Percentiles rank a stretch among this genome's conserved stretches.
phyloP scores from a whole-genome alignment of 192 early-diverging fungal genomes.

The Lobosporangium transversale region DNA sequence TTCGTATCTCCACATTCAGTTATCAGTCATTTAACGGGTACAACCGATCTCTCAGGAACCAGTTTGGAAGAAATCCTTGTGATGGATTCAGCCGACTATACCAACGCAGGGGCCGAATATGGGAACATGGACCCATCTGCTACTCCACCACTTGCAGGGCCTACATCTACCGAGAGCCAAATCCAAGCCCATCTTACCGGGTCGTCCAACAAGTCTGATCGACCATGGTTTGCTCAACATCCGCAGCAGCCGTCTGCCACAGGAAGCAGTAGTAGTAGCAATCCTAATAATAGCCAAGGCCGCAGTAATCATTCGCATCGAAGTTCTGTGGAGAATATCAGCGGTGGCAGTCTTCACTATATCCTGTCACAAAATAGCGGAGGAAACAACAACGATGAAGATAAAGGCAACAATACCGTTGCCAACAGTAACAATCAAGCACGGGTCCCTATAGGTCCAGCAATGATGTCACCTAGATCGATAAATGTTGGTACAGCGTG shows the following conservation, averaged over 20 bases:
- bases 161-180: constrained; percentile 1
- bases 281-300: constrained; percentile 3
- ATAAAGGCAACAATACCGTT: background rate
- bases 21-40: constrained; percentile 15
- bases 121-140: constrained; percentile 13
- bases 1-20: constrained; percentile 2
- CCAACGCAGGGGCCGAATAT: background rate
- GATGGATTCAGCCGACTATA: constrained; percentile 14
- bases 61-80: constrained; percentile 30
- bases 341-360: constrained; percentile 4
- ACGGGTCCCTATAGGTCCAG: background rate
- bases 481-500: constrained; percentile 7
- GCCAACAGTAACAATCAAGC: background rate
- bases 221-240: constrained; percentile 8
- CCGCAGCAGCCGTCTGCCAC: constrained; percentile 10
- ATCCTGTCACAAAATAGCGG: background rate
- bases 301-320: constrained; percentile 11
- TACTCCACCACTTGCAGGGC: constrained; percentile 11
- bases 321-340: background rate
- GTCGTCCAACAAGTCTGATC: constrained; percentile 12
- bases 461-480: background rate
- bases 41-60: constrained; percentile 12
- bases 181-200: background rate
- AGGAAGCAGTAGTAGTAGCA: constrained; percentile 8
- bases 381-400: no score